Base-by-base conservation (phyloP, 257 asterid species). In the Solanum stenotomum region DNA sequence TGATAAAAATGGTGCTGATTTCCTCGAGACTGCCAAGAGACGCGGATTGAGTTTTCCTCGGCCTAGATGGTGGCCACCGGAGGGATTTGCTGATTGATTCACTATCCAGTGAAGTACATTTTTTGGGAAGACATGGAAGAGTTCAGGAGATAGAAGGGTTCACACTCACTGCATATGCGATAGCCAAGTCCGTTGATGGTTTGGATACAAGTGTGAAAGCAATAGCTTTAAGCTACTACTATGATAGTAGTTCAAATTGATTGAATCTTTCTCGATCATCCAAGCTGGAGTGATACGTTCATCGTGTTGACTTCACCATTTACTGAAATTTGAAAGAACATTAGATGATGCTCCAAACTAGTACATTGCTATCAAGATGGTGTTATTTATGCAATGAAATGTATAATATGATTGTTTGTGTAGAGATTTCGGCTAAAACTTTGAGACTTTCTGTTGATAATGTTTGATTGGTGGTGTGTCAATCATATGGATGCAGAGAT, bases 51-150 rank as follows among this genome's bases (percentile, higher is more conserved):
- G 22, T 33, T 88, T 93, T 90, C 92, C 93, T 1, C 87, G 25
- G 83, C 88, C 93, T 52, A 87, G 95, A 89, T 91, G 92, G 93
- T 92, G 94, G 95, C 87, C 89, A 5, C 29, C 87, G 6, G 89
- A 89, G 74, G 91, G 87, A 10, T 87, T 61, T 87, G 52, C 42
- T 33, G 88, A 88, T 49, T 76, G 76, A 37, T 40, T 38, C 29
- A 46, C 5, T 27, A 27, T 29, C 20, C 27, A 16, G 67, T 56
- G 38, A 79, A 79, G 27, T 79, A 79, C 27, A 79, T 3, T 3
- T 27, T 16, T 79, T 46, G 0, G 10, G 40, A 37, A 16, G 40
- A 16, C 37, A 42, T 78, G 37, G 84, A 75, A 75, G 83, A 76
- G 56, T 12, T 33, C 34, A 11, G 35, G 75, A 67, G 31, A 70